Percentiles rank a stretch among this genome's conserved stretches.
Evolutionary conservation across 352 stramenopile species (phyloP).

Genomic region (Globisporangium heterothallicum): DNA sequence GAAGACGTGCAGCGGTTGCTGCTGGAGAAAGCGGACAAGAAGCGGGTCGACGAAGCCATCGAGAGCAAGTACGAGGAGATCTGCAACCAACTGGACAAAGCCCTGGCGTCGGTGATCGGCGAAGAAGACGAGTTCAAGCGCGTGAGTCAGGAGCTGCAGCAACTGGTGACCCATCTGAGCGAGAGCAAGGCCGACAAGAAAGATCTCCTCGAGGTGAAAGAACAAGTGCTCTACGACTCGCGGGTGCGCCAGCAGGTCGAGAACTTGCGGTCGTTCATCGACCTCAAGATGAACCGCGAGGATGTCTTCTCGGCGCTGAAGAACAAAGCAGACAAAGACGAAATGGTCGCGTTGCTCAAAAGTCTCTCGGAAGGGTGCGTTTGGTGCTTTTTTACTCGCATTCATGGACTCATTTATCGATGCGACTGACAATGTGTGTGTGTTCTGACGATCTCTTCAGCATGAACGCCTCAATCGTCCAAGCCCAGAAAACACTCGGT

Average conservation of each 20-base stretch:
- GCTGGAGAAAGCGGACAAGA: constrained; percentile 72
- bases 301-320: constrained; percentile 81
- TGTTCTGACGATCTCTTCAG: constrained; percentile 13
- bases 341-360: constrained; percentile 77
- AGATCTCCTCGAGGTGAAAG: constrained; percentile 81
- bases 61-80: constrained; percentile 91
- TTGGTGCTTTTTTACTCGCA: no score
- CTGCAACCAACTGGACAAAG: constrained; percentile 88
- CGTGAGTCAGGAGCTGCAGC: constrained; percentile 75
- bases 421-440: neutral
- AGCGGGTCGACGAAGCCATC: constrained; percentile 85
- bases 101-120: constrained; percentile 73
- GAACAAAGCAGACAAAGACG: constrained; percentile 82
- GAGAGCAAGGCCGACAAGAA: constrained; percentile 84
- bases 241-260: constrained; percentile 81
- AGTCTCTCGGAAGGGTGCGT: constrained; percentile 53
- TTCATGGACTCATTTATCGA: neutral
- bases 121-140: constrained; percentile 89
- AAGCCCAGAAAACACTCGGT: constrained; percentile 53
- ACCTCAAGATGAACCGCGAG: constrained; percentile 88
- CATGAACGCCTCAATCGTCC: constrained; percentile 77
- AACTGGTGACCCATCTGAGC: constrained; percentile 72
- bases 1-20: constrained; percentile 78
- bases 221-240: constrained; percentile 85
- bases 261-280: constrained; percentile 81